phyloP scores from a whole-genome alignment of 352 stramenopile species.

The Peronospora farinosa region DNA sequence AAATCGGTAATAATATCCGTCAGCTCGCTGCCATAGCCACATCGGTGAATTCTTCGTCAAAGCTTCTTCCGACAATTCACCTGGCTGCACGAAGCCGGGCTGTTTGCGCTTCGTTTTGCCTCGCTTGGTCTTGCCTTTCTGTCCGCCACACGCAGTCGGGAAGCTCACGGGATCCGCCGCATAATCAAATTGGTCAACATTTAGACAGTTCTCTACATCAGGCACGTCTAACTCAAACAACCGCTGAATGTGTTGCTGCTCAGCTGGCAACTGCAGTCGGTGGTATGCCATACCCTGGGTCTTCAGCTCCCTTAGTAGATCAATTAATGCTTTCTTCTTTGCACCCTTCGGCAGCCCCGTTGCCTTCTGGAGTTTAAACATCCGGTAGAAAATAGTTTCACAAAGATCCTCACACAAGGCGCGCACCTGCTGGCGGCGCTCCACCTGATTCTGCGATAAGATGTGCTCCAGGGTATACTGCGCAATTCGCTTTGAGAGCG shows the following conservation, averaged over 20 bases:
- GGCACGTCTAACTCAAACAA: conserved; percentile 80
- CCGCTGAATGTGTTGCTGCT: conserved; percentile 77
- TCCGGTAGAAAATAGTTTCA: conserved; percentile 93
- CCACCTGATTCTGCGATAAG: conserved; percentile 49
- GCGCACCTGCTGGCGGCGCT: conserved; percentile 58
- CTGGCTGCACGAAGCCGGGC: conserved; percentile 5
- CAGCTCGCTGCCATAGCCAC: conserved; percentile 80
- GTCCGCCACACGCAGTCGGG: not conserved
- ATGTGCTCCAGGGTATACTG: conserved; percentile 76
- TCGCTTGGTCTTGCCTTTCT: conserved; percentile 30
- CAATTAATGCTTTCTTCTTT: conserved; percentile 96
- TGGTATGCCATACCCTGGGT: conserved; percentile 78
- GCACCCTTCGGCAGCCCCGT: conserved; percentile 89
- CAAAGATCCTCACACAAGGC: conserved; percentile 86
- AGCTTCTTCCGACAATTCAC: conserved; percentile 9
- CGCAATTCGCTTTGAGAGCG: conserved; percentile 58
- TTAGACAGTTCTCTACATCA: conserved; percentile 76
- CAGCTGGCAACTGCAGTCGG: conserved; percentile 56
- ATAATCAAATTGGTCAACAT: conserved; percentile 55
- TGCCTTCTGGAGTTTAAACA: conserved; percentile 73
- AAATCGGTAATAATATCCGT: conserved; percentile 88
- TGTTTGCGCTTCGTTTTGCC: conserved; percentile 24
- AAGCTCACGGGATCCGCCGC: conserved; percentile 30
- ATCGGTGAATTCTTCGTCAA: conserved; percentile 51
- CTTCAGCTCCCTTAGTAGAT: conserved; percentile 90